Base-by-base conservation (phyloP, 345 rosid genomes). In the Aegle marmelos region DNA sequence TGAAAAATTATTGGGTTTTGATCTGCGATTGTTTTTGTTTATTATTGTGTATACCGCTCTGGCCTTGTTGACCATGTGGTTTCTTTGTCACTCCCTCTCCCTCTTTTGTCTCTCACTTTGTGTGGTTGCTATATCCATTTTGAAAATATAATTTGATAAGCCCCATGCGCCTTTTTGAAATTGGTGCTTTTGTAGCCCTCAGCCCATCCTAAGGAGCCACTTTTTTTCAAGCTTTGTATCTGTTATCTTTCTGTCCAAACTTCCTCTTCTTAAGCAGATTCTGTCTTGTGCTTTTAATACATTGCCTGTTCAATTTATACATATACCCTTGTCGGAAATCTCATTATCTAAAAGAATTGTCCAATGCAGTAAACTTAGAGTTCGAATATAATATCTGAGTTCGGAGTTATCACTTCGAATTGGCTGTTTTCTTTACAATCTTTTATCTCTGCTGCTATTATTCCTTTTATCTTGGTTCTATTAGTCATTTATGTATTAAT, bases 321-420 rank as follows among this genome's bases (percentile, higher is more conserved):
- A 2, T 48, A 56, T 33, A 33, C 39, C 39, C 68, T 59, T 36
- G 36, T 59, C 27, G 16, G 39, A 58, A 57, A 13, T 57, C 25
- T 25, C 22, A 22, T 63, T 45, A 33, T 33, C n/a, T 7, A 48
- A 53, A 65, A 65, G 53, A 65, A 45, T n/a, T 50, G 41, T 45
- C 19, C 27, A 5, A 9, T 70, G 70, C 66, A 72, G 27, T 81
- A 70, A 70, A 68, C 30, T 64, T 28, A 41, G 62, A 65, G 28
- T 67, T 77, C 77, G 64, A 79, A 75, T 31, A 50, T 34, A 56
- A 58, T 50, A 1, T 50, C 70, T 59, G 60, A 53, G 34, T 31
- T 28, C 24, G 53, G 66, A 67, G 27, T 57, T 64, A 62, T 36
- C 50, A 11, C 6, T 48, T 37, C 4, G 45, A 76, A 67, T 37